Evolutionary conservation across 2,329 filamentous ascomycete species (phyloP), one percentile per base, ranked within the genome.

Genomic region (Aspergillus pseudoterreus): DNA sequence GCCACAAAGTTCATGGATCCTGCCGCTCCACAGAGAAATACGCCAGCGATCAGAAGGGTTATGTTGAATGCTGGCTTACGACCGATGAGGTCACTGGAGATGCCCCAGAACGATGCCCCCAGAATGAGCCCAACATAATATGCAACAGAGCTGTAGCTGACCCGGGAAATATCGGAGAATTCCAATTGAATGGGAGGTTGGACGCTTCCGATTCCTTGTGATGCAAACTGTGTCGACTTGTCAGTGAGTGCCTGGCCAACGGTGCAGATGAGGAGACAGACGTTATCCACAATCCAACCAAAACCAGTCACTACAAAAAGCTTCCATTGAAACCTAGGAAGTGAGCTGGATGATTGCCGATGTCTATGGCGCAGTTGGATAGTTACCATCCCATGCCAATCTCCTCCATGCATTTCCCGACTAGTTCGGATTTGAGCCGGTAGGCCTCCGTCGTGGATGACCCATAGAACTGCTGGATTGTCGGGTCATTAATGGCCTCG

Each of bases 251-350:
- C 6, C 14, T 6, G 17, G 11, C 11, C 6, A 32, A 27, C 19
- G 21, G 10, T 27, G 14, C 12, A 4, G 15, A 21, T 15, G 17
- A 22, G 9, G 4, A 6, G 30, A 43, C 54, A 17, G 43, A 68
- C 62, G 35, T 87, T 87, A 67, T 88, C 85, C 44, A 80, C 80
- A 4, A 84, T 82, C 84, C 84, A 88, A 21, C 85, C 85, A 57
- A 87, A 88, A 1, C 84, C 84, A 30, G 85, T 81, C 12, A 87
- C 82, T 22, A 80, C 63, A 61, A 86, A 87, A 1, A 87, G 75
- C 59, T 84, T 79, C 82, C 82, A 87, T 62, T 76, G 74, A 11
- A 64, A 66, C 33, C 62, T 65, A 43, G 10, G 10, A 11, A 14
- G 46, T 53, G 15, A 57, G 52, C 32, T 45, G 6, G 33, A 36